Base-by-base conservation (phyloP, 306 rosid genomes). In the Sicyos edulis region DNA sequence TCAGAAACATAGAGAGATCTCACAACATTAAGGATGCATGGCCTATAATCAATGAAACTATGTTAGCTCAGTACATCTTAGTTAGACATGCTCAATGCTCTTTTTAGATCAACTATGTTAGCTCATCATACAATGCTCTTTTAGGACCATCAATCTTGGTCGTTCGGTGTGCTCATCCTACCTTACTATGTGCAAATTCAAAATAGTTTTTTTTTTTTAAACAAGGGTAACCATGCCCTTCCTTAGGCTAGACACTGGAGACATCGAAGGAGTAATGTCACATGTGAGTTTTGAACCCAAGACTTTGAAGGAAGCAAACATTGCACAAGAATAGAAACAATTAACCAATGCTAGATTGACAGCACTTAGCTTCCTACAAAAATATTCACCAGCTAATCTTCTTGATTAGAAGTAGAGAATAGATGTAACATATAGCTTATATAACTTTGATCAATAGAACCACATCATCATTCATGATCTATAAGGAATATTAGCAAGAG, bases 401-500 rank as follows among this genome's bases (percentile, higher is more conserved):
- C 49, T 42, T 32, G 7, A 16, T 8, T 61, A 16, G 16, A 7
- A 29, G 29, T 3, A 61, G 15, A 54, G 26, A 54, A 61, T 16
- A 12, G 19, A 61, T 32, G 22, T 15, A 16, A 16, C 49, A 32
- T 15, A 61, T 15, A 5, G 10, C 60, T 55, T 6, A 54, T 8
- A 17, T 7, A 54, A 54, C 11, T 17, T 9, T 6, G 44, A 54
- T n/a, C 17, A 2, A 54, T 17, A 17, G 16, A 17, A 50, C 54
- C 53, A 50, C 54, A 50, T 50, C 2, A 19, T 64, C 71, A 44
- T 42, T 42, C 53, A 65, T 65, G 54, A 44, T 11, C 32, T 65
- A 65, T n/a, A 44, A 24, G 32, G 32, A 64, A 17, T 40, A n/a
- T 64, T 20, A n/a, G 53, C 54, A 60, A 61, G 70, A 42, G 52